Evolutionary conservation across 2,329 filamentous ascomycete genomes (phyloP), one percentile per base, ranked within the genome.

Genomic region (Dichotomopilus funicola): DNA sequence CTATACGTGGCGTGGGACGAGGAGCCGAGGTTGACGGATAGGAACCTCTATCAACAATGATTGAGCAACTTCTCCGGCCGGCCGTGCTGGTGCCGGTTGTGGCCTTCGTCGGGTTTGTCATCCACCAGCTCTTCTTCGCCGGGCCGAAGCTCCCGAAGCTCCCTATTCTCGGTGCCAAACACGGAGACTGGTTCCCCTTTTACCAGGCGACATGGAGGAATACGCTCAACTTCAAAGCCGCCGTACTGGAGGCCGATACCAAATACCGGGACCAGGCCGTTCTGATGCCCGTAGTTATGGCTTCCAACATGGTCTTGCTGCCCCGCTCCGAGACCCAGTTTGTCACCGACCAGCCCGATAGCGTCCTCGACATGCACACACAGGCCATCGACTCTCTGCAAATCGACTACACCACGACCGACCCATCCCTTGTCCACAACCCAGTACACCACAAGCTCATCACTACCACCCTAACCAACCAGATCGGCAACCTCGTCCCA

Each of bases 101-200:
- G 27, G 51, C 68, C 33, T 19, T 64, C 10, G 45, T 63, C 37
- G 61, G 53, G 4, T 66, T 61, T 49, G 3, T 66, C n/a, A 6
- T 67, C 12, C 67, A 67, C 54, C 61, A 63, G 33, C 53, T 66
- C 10, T 57, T 63, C 37, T 54, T 67, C 34, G 58, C 61, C 38
- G 61, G 64, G 1, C 61, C 63, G 4, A 57, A 53, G 37, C 56
- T 67, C 8, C 67, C 67, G 13, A 59, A 66, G 12, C 48, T 71
- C 6, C 67, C 66, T 6, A 64, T 71, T 45, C 45, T 71, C 37
- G 66, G 67, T 27, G 61, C 64, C 5, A 63, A 56, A n/a, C 53
- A 66, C n/a, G 65, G 65, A 11, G 68, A 71, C 54, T 70, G 66
- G 68, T 69, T 72, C 53, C 62, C 67, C 6, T 58, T 64, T 5